Percentiles rank a stretch among this genome's conserved stretches.
Conservation (phyloP, 192 early-diverging fungal genomes). For the Funneliformis geosporum region DNA sequence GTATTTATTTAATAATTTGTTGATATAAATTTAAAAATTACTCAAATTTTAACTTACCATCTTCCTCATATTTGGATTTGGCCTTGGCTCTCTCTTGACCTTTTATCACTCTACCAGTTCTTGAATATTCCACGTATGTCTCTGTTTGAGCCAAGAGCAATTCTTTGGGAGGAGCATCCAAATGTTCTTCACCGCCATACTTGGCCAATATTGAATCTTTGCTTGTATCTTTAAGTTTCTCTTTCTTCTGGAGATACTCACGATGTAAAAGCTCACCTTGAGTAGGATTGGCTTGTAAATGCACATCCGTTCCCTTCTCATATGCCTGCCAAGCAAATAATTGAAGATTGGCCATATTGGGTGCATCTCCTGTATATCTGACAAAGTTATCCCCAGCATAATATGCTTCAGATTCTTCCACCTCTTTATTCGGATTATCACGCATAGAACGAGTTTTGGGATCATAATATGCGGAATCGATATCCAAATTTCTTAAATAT, state of each 20-base stretch:
- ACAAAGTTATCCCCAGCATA: slow-evolving; percentile 95
- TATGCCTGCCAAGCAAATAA: slow-evolving; percentile 94
- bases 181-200: slow-evolving; percentile 96
- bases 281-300: slow-evolving; percentile 95
- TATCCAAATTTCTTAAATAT: slow-evolving; percentile 94
- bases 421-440: slow-evolving; percentile 85
- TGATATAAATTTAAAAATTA: background rate
- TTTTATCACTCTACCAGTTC: slow-evolving; percentile 84
- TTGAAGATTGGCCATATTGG: slow-evolving; percentile 80
- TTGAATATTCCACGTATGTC: slow-evolving; percentile 95
- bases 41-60: slow-evolving; percentile 54
- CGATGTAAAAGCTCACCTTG: slow-evolving; percentile 89
- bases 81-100: slow-evolving; percentile 79
- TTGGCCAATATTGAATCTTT: slow-evolving; percentile 79
- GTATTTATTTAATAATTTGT: background rate
- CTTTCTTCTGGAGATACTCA: slow-evolving; percentile 84
- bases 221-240: slow-evolving; percentile 67
- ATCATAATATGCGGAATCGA: slow-evolving; percentile 96
- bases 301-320: slow-evolving; percentile 79
- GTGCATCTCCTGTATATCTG: slow-evolving; percentile 84
- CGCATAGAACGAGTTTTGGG: slow-evolving; percentile 99
- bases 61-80: slow-evolving; percentile 89
- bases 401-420: slow-evolving; percentile 48
- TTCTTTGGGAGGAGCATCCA: slow-evolving; percentile 87
- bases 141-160: slow-evolving; percentile 90